A percentile compares a stretch with the other conserved stretches of the same genome.
phyloP scores from a whole-genome alignment of 768 basidiomycete genomes.

The Termitomyces sp. region DNA sequence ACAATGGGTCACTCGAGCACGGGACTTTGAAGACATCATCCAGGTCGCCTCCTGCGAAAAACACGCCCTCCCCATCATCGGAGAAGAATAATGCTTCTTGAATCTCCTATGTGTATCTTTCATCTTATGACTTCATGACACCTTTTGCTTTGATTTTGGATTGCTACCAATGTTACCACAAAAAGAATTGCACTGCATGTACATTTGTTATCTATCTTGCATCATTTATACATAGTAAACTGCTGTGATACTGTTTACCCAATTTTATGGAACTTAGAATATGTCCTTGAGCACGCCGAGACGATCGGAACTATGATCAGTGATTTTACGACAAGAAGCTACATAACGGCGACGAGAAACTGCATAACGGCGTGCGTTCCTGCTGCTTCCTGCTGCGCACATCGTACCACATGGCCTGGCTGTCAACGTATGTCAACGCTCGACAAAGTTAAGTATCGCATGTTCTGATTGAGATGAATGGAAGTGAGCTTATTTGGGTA shows the following conservation, averaged over 20 bases:
- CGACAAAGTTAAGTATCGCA: background rate
- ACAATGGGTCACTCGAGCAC: constrained; percentile 39
- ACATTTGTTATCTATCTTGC: constrained; percentile 8
- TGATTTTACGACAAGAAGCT: background rate
- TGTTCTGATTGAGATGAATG: constrained; percentile 1
- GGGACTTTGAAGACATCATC: constrained; percentile 34
- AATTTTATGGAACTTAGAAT: background rate
- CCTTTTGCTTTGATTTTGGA: background rate
- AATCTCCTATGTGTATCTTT: constrained; percentile 4
- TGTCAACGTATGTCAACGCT: background rate
- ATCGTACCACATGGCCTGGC: background rate
- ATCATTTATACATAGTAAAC: constrained; percentile 1
- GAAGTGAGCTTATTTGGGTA: background rate
- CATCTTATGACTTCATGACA: background rate
- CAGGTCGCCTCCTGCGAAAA: constrained; percentile 46
- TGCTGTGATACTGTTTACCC: background rate
- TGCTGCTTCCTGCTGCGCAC: background rate
- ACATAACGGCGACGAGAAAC: background rate
- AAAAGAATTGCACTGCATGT: constrained; percentile 3
- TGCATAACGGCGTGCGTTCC: background rate
- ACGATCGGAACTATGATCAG: background rate
- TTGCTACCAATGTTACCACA: background rate
- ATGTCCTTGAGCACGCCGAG: background rate
- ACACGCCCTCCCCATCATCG: constrained; percentile 48
- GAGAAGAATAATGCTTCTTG: constrained; percentile 31